Percentiles rank a stretch among this genome's conserved stretches.
Evolutionary conservation across 2,329 filamentous ascomycete genomes (phyloP).

Genomic region (Tolypocladium endophyticum): DNA sequence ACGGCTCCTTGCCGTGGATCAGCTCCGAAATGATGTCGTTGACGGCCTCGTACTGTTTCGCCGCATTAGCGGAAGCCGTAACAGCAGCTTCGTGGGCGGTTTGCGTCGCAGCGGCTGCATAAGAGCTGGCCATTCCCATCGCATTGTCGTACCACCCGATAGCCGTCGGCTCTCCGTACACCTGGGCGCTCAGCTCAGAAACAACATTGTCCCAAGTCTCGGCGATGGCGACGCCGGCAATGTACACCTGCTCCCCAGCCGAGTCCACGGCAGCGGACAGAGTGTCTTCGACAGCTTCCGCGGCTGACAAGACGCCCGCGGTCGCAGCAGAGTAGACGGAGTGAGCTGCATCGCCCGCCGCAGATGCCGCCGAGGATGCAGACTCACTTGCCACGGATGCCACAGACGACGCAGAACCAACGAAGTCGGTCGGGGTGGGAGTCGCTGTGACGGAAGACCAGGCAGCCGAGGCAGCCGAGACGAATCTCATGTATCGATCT

Average conservation of each 20-base stretch:
- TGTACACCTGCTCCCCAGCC: constrained; percentile 26
- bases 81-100: constrained; percentile 23
- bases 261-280: constrained; percentile 34
- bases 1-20: constrained; percentile 65
- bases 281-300: constrained; percentile 25
- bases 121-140: constrained; percentile 39
- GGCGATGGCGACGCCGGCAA: constrained; percentile 25
- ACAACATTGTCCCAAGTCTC: constrained; percentile 35
- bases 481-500: constrained; percentile 65
- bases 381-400: constrained; percentile 39
- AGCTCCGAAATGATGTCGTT: constrained; percentile 67
- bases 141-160: constrained; percentile 44
- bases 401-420: constrained; percentile 36
- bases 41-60: constrained; percentile 58
- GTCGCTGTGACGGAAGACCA: constrained; percentile 50
- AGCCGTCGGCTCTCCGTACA: constrained; percentile 56
- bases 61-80: constrained; percentile 50
- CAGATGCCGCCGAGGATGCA: constrained; percentile 32
- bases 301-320: constrained; percentile 29
- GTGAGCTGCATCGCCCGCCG: constrained; percentile 38
- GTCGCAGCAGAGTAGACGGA: constrained; percentile 36
- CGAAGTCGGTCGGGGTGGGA: constrained; percentile 45
- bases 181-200: constrained; percentile 53
- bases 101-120: constrained; percentile 49
- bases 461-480: constrained; percentile 60